Base-by-base conservation (phyloP, 2,329 filamentous ascomycete species). In the Sarocladium kiliense region DNA sequence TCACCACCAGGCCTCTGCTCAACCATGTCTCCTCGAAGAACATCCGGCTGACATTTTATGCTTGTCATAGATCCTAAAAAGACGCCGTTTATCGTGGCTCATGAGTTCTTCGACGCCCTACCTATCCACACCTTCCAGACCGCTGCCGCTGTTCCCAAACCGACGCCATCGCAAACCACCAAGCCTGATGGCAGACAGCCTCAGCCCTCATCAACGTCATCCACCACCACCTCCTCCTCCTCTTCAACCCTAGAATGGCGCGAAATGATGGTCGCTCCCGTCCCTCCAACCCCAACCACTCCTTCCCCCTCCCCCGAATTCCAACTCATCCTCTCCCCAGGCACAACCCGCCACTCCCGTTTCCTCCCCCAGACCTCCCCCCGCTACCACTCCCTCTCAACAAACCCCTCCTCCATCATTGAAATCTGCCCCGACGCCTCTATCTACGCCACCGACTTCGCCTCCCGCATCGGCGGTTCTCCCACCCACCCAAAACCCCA, bases 101-200 rank as follows among this genome's bases (percentile, higher is more conserved):
- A 99, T 69, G 94, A 99, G 68, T 97, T 99, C 77, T 99, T 99
- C 74, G 94, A 99, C 63, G 94, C 94, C 2, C 85, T 99, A 1
- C 94, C 94, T 32, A 97, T 99, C 62, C 92, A 99, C 69, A 86
- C 90, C 58, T 99, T 99, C 68, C 88, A 97, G 70, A 87, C 89
- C 14, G 79, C 93, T 53, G 67, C 71, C 5, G 69, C 76, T 55
- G 30, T 57, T 54, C 51, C 32, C 67, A 58, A 44, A 61, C 71
- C 62, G 58, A 69, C 60, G 59, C 77, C 36, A 65, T 72, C 4
- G 53, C 66, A 68, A 71, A 61, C 64, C 71, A 66, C 19, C 71
- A 63, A 65, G 16, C 16, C 50, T 9, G 11, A 32, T 12, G 32
- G 44, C 11, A 27, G 14, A 6, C 14, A 16, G 18, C 36, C 54